Percentiles rank a stretch among this genome's conserved stretches.
These are phyloP conservation scores for Apiotrichum laibachii DNA, from an alignment of 1,284 basidiomycete species.

Conservation along the genomic window DNA sequence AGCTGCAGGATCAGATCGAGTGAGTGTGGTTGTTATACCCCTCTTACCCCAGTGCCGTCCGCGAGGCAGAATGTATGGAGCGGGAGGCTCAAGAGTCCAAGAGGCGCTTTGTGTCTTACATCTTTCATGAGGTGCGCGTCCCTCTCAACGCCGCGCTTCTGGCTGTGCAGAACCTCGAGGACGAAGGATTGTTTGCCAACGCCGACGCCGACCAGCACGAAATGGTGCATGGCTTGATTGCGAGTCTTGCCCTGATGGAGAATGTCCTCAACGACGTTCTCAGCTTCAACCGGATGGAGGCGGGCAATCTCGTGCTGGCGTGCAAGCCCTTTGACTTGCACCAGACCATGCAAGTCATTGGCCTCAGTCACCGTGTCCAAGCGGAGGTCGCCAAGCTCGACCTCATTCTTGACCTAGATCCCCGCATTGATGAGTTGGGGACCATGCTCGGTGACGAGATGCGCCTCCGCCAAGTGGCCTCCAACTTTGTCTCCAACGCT, in stretches of 20 bases:
- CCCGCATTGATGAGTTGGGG: conserved; percentile 65
- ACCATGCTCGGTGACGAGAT: conserved; percentile 57
- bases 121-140: conserved; percentile 67
- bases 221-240: conserved; percentile 59
- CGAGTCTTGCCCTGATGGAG: conserved; percentile 73
- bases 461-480: conserved; percentile 70
- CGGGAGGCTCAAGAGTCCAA: conserved; percentile 72
- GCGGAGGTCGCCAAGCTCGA: conserved; percentile 68
- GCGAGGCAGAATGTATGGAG: conserved; percentile 81
- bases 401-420: conserved; percentile 68
- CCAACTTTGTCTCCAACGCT: conserved; percentile 52
- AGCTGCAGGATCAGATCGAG: conserved; percentile 66
- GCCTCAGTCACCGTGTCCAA: conserved; percentile 70
- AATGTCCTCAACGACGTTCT: conserved; percentile 79
- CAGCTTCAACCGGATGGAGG: conserved; percentile 53
- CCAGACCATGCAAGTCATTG: conserved; percentile 74
- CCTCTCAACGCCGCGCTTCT: conserved; percentile 84
- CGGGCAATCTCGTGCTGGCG: conserved; percentile 43
- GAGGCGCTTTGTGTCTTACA: conserved; percentile 73
- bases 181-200: conserved; percentile 52
- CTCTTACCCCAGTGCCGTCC: conserved; percentile 59
- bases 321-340: conserved; percentile 75
- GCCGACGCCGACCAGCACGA: conserved; percentile 42
- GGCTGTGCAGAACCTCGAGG: conserved; percentile 85
- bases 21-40: background rate